Conservation (phyloP, 805 yeast species). For the Gaillardinia entomophila region DNA sequence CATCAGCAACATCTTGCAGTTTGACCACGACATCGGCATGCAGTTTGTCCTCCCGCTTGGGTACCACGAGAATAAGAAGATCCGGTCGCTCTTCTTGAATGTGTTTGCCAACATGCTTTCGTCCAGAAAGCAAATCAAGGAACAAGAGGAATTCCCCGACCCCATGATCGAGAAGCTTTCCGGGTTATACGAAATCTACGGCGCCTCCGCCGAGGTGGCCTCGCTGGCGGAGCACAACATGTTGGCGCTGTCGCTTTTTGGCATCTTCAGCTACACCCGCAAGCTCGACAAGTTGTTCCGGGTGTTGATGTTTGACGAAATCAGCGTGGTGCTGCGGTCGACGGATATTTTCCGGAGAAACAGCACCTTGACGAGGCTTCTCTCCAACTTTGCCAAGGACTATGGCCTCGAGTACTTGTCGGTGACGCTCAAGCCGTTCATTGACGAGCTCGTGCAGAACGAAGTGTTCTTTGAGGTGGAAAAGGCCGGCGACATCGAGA, state of each 20-base stretch:
- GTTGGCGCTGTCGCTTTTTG: conserved; percentile 59
- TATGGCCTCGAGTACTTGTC: conserved; percentile 58
- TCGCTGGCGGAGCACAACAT: conserved; percentile 67
- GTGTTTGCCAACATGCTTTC: conserved; percentile 66
- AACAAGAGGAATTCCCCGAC: conserved; percentile 22
- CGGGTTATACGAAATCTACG: conserved; percentile 36
- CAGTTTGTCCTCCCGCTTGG: conserved; percentile 75
- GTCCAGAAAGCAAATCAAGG: conserved; percentile 20
- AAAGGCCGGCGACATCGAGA: conserved; percentile 31
- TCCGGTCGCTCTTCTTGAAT: conserved; percentile 67
- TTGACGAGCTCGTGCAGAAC: conserved; percentile 44
- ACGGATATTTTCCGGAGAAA: conserved; percentile 76
- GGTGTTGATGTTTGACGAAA: conserved; percentile 56
- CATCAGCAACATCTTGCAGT: conserved; percentile 61
- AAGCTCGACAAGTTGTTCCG: conserved; percentile 42
- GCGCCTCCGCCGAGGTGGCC: conserved; percentile 55
- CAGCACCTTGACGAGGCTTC: conserved; percentile 72
- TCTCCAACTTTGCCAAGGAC: conserved; percentile 65
- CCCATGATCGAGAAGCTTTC: conserved; percentile 19
- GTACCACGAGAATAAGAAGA: conserved; percentile 58
- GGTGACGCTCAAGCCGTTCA: conserved; percentile 47
- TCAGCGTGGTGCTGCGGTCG: conserved; percentile 51
- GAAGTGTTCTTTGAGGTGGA: conserved; percentile 63
- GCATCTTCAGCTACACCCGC: conserved; percentile 40
- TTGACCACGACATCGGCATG: conserved; percentile 74